Base-by-base conservation (phyloP, 2,329 filamentous ascomycete species). In the Leptographium wingfieldii region DNA sequence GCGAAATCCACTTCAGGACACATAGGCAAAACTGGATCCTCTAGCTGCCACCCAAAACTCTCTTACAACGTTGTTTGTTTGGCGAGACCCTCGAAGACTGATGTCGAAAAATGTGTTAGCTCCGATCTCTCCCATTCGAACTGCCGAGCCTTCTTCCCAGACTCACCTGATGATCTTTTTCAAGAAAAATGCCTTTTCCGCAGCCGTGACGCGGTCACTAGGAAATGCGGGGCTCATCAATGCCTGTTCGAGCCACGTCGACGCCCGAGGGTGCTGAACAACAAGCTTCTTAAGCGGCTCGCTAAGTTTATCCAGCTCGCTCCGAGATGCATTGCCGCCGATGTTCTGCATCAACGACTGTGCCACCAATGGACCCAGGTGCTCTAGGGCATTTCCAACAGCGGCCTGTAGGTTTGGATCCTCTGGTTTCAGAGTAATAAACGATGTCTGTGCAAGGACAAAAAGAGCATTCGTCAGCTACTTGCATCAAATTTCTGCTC, bases 1-100 rank as follows among this genome's bases (percentile, higher is more conserved):
- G 12, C 25, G 46, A 46, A 54, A 19, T 25, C 1, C 46, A 3
- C 35, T 16, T 60, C 48, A 64, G 14, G 82, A 84, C 56, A 75
- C 78, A 70, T 85, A 86, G 10, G 81, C 75, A 70, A 84, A 86
- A 66, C 75, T 82, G 0, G 78, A 77, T 7, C 81, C 81, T 62
- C 86, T 76, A 63, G 84, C 85, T 2, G 79, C 76, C n/a, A 88
- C 72, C 84, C 86, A 91, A 68, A 90, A 90, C 35, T 88, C 85
- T 61, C 82, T 80, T 3, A 89, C 81, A 1, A 88, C 76, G 59
- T 84, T 79, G 63, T 85, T 88, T 3, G 86, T 89, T 56, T 77
- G 73, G 63, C 80, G 77, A 1, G 80, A 76, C 9, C 87, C 87
- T 48, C 87, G 77, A 40, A 89, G 73, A 67, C 83, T 86, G 22